Base-by-base conservation (phyloP, 164 flowering plant species). In the Kalanchoe fedtschenkoi region DNA sequence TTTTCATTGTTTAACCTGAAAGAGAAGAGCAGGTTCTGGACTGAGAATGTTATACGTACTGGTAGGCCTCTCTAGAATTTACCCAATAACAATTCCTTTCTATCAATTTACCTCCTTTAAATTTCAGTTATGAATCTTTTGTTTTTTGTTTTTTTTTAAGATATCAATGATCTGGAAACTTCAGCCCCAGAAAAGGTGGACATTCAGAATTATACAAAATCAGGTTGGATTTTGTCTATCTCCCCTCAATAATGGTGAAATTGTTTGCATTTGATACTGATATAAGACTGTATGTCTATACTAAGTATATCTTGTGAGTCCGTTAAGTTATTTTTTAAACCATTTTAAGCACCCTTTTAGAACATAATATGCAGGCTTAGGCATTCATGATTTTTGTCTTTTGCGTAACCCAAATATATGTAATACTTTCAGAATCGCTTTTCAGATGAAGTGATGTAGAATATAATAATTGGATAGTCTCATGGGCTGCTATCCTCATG, bases 1-100 rank as follows among this genome's bases (percentile, higher is more conserved):
- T 93, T 93, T 74, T 93, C 98, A 5, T 76, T 93, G 66, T 93
- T 93, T 71, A 93, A 93, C 59, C 96, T 93, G 65, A 88, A 72
- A 74, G 87, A 81, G 60, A 90, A 79, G 79, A 93, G 98, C 74
- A 77, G 71, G 64, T 93, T 90, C 71, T 93, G 97, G 97, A 86
- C 82, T 57, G 98, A 93, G 72, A 46, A 83, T 65, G 96, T 93
- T 24, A 73, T 93, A 14, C 95, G 74, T 44, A 71, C 63, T 56
- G 95, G 95, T 86, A 76, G 39, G 77, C 60, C 10, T 51, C 39
- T 65, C 38, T 56, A 1, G 13, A 37, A 11, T 54, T 26, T 10
- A 39, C n/a, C 14, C 6, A 15, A 11, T 64, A 33, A 34, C 16
- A n/a, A 26, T 15, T 61, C 13, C 15, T 67, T 29, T 10, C 22